Base-by-base conservation (phyloP, 352 stramenopile species). In the Phytophthora macrochlamydospora region DNA sequence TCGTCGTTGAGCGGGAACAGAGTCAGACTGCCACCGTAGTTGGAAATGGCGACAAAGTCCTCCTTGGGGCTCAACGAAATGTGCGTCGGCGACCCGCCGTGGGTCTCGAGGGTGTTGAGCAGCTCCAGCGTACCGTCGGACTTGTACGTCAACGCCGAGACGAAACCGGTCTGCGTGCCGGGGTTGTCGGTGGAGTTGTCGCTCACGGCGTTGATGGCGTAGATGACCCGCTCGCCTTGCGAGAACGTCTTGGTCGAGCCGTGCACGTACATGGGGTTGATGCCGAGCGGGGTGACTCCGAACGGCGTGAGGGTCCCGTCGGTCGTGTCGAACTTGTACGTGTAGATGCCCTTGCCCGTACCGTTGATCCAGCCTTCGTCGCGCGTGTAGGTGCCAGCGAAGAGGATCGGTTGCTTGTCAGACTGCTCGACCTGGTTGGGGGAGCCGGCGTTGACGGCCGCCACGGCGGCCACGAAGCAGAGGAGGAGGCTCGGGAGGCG, bases 181-280 rank as follows among this genome's bases (percentile, higher is more conserved):
- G 68, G 59, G 18, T 72, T 46, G 2, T 63, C 53, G 29, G 30
- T 49, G 8, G 74, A 83, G 4, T 65, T 18, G 31, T 89, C 78
- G 7, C 33, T 66, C 31, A 82, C 67, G 44, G 86, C 78, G 63
- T 92, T 90, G 24, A 89, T 59, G 14, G 75, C 84, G 68, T 90
- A 90, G 30, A 88, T 62, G 6, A 69, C 58, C 9, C 66, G 66
- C 29, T 73, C 51, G 29, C 70, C 66, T 3, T 64, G 60, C 30
- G 44, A 65, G 55, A 78, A 78, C 11, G 53, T 49, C n/a, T 65
- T 76, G 14, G 45, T 51, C 9, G 76, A 74, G 56, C 71, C 67
- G 24, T 69, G 62, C 29, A 95, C 56, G 72, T 83, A 94, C 31
- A 79, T 89, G 38, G 87, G 85, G 68, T 95, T 95, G 61, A 84